Evolutionary conservation across 768 basidiomycete genomes (phyloP), one percentile per base, ranked within the genome.

Genomic region (Termitomyces sp.): DNA sequence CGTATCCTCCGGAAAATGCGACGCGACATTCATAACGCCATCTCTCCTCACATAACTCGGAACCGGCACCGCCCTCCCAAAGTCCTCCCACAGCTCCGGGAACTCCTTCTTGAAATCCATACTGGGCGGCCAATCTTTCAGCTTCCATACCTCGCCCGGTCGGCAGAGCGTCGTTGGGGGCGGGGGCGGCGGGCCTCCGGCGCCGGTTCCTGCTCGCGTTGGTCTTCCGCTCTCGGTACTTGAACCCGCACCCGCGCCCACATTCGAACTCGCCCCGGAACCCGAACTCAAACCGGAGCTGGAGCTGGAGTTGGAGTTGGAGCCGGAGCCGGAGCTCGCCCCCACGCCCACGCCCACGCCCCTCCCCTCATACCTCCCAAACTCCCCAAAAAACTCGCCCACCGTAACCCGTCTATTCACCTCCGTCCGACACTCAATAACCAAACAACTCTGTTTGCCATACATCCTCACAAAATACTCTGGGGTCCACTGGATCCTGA

Each of bases 21-120:
- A 90, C 6, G 92, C 90, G 35, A 98, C 81, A 65, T 98, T 98
- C 57, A 89, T 78, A 2, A 87, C 87, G 5, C 96, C 96, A 68
- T 98, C 94, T 38, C 91, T 85, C 55, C 94, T 81, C n/a, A 94
- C 92, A 71, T 91, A 95, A 70, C 89, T 89, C 2, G 94, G 94
- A 0, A 94, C 88, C 0, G 96, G 96, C 1, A 97, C 87, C 3
- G 89, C 88, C 16, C 82, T 74, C 64, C 82, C 86, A 70, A 96
- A 97, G 70, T 97, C 96, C 38, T 90, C 84, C 68, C 86, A 98
- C 12, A 97, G 77, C 56, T 89, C 88, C 0, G 95, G 96, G 70
- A 94, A 94, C 1, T 85, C 83, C 2, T 81, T 78, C 69, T 87
- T 88, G 76, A 98, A 96, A 65, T 96, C 94, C 2, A 85, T 82